phyloP scores from a whole-genome alignment of 768 basidiomycete species.

The Mycena galericulata region DNA sequence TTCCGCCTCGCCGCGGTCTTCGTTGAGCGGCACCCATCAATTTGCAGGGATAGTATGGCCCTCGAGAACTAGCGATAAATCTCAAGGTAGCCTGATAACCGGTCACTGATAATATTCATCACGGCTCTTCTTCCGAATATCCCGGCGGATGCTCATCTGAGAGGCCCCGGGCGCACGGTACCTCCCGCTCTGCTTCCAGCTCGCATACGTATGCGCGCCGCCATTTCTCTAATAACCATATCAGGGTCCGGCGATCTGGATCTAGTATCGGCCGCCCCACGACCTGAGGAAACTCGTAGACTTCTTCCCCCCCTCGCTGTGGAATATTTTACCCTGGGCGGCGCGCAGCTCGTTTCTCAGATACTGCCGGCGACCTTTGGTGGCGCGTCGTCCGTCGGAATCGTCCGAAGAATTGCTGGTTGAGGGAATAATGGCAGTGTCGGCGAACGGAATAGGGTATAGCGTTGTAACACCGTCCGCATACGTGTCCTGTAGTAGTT shows the following conservation, averaged over 20 bases:
- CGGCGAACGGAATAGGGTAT: not conserved
- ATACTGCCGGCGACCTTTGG: not conserved
- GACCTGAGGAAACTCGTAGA: not conserved
- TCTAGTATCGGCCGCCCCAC: not conserved
- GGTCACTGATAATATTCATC: no score
- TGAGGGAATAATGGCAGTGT: not conserved
- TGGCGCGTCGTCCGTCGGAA: conserved; percentile 1
- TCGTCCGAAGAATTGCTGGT: not conserved
- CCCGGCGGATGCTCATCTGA: no score
- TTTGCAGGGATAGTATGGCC: no score
- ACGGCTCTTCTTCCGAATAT: no score
- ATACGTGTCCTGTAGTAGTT: not conserved
- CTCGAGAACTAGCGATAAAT: no score
- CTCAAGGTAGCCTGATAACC: no score
- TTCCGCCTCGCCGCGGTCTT: no score
- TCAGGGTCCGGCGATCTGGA: not conserved
- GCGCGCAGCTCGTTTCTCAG: conserved; percentile 13
- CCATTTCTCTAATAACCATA: no score
- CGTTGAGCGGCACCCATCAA: no score
- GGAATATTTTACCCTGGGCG: conserved; percentile 13
- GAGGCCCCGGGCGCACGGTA: no score
- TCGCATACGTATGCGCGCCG: no score
- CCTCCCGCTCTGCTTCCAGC: no score
- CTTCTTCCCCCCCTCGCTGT: conserved; percentile 3
- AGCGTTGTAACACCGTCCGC: not conserved